Base-by-base conservation (phyloP, 1,139 yeast species). In the Candida sp. region DNA sequence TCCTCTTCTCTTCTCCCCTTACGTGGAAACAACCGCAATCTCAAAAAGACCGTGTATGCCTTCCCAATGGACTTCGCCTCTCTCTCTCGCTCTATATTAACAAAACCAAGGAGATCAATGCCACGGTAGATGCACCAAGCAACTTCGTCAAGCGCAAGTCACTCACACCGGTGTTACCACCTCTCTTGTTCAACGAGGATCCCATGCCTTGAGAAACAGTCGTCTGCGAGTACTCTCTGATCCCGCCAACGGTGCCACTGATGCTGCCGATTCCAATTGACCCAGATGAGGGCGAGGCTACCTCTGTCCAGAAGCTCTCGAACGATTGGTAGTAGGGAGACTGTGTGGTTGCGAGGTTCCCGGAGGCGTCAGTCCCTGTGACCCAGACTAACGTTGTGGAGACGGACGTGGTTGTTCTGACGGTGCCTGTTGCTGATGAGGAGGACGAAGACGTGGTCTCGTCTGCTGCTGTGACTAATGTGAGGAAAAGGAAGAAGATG, bases 201-300 rank as follows among this genome's bases (percentile, higher is more conserved):
- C 42, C 49, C 27, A 31, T 42, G 23, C 47, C 47, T 46, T 47
- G 47, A n/a, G 54, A 42, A 22, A 56, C 30, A 12, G 60, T 57
- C 3, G 51, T 58, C 26, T 55, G 55, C 3, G 67, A 54, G 61
- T 85, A 84, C 1, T 63, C 54, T 61, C 84, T 76, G 11, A 80
- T 65, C 0, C 69, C 67, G 2, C 94, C 96, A 7, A 87, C 80
- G 0, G 73, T 59, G 1, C 91, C 92, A 3, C 75, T 59, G 32
- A 84, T 63, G 1, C 81, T 67, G 0, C 91, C 91, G 27, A 65
- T 52, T 1, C 89, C 72, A 46, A 85, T 71, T 2, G 77, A 54
- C 0, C 91, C 92, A 0, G 78, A 55, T 2, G 75, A 61, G 3
- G 82, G 81, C 0, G 72, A 51, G 0, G 68, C 69, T 2, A 78